These are phyloP conservation scores for Limnomonas spitsbergensis DNA, from an alignment of 139 green algal species.

Conservation along the genomic window DNA sequence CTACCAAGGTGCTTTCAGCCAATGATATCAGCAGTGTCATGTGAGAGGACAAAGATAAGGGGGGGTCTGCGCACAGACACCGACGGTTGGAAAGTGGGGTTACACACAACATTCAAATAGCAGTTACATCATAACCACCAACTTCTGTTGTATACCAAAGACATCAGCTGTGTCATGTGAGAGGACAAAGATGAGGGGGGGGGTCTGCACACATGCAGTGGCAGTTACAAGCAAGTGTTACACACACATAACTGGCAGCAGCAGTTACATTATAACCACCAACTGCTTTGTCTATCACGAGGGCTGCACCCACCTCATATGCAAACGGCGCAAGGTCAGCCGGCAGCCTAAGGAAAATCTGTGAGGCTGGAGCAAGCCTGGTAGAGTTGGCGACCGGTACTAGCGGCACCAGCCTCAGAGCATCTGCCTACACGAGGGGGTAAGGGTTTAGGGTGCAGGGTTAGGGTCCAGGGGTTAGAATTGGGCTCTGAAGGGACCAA, in stretches of 20 bases:
- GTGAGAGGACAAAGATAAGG: not conserved
- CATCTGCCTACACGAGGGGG: conserved; percentile 20
- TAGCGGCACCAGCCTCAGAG: conserved; percentile 37
- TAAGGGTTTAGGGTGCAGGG: too few species aligned
- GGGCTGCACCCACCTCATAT: conserved; percentile 50
- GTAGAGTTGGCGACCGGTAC: conserved; percentile 63
- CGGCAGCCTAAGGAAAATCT: conserved; percentile 53
- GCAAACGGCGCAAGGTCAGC: conserved; percentile 61
- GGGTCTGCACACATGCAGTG: not conserved
- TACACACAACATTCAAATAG: not conserved
- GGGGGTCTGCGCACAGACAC: conserved; percentile 6
- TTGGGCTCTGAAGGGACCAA: too few species aligned
- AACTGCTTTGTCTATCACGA: not conserved
- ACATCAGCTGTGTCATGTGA: too few species aligned
- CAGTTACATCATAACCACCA: too few species aligned
- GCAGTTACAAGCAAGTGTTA: not conserved
- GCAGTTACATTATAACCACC: too few species aligned
- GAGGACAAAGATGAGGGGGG: conserved; percentile 5
- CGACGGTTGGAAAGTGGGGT: not conserved
- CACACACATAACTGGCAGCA: not conserved
- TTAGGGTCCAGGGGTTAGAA: too few species aligned
- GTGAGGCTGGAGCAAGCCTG: conserved; percentile 42
- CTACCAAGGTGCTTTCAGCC: not conserved
- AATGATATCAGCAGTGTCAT: too few species aligned
- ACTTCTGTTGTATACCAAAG: not conserved